Evolutionary conservation across 176 grass and related monocot genomes (phyloP).

Genomic region (Ananas comosus): DNA sequence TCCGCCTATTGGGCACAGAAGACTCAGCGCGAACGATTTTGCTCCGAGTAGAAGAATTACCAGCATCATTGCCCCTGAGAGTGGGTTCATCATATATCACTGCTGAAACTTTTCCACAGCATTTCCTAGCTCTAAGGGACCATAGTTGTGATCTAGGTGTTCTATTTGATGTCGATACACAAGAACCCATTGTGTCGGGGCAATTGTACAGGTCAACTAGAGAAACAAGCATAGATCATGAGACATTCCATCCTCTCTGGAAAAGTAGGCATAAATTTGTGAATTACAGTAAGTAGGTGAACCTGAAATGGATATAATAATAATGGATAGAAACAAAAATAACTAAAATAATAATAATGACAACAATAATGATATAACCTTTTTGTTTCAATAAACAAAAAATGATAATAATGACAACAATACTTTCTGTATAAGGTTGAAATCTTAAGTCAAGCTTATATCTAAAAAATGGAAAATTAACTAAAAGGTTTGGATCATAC

Average conservation of each 20-base stretch:
- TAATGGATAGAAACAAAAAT: no score
- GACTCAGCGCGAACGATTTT: slow-evolving; percentile 40
- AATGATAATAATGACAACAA: no score
- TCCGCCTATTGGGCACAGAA: slow-evolving; percentile 25
- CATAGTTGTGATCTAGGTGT: slow-evolving; percentile 26
- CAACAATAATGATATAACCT: no score
- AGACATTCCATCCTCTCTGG: background rate
- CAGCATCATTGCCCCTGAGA: slow-evolving; percentile 31
- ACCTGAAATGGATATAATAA: background rate
- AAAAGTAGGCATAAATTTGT: background rate
- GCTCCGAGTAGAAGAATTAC: slow-evolving; percentile 26
- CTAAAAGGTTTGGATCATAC: no score
- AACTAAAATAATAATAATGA: no score
- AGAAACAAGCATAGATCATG: slow-evolving; percentile 4
- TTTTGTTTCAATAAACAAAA: no score
- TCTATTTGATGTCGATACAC: slow-evolving; percentile 44
- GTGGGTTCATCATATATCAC: slow-evolving; percentile 36
- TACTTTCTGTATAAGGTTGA: no score
- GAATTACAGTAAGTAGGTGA: background rate
- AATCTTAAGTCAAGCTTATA: no score
- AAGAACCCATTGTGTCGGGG: slow-evolving; percentile 45
- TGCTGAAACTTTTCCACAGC: slow-evolving; percentile 51
- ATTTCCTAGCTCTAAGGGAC: slow-evolving; percentile 42
- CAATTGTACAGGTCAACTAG: slow-evolving; percentile 10
- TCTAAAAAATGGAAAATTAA: no score